Evolutionary conservation across 768 basidiomycete species (phyloP).

Genomic region (Lentinula raphanica): DNA sequence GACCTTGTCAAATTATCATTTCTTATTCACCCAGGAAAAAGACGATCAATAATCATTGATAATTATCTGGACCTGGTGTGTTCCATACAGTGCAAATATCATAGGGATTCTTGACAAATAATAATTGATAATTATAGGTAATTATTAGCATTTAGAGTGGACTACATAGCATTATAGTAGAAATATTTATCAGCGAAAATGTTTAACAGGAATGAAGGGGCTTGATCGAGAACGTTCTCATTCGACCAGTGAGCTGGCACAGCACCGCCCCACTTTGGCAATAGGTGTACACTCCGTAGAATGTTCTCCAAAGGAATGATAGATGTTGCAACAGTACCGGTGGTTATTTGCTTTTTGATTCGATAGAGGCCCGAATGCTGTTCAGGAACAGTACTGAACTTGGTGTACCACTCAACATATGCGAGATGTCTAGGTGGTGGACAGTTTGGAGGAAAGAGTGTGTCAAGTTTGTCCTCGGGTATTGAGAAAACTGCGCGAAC

Average conservation of each 20-base stretch:
- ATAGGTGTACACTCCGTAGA: neutral
- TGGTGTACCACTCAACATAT: neutral
- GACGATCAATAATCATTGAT: neutral
- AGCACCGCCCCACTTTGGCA: neutral
- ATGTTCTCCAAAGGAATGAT: neutral
- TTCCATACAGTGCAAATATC: too few relatives aligned
- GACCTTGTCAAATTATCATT: too few relatives aligned
- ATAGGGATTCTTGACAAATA: too few relatives aligned
- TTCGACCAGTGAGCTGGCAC: neutral
- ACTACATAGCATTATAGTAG: neutral
- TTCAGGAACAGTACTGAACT: neutral
- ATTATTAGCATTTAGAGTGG: too few relatives aligned
- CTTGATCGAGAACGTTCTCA: neutral
- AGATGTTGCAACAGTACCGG: neutral
- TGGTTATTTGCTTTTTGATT: neutral
- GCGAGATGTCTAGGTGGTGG: neutral
- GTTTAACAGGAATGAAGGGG: neutral
- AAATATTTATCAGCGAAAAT: neutral
- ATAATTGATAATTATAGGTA: too few relatives aligned
- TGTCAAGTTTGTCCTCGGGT: neutral
- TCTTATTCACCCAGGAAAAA: too few relatives aligned
- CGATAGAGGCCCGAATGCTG: neutral
- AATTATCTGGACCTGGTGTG: neutral
- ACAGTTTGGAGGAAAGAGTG: neutral
- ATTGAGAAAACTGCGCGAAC: neutral